phyloP scores from a whole-genome alignment of 2,329 filamentous ascomycete genomes.

The Iodosphaeria phyllophila region DNA sequence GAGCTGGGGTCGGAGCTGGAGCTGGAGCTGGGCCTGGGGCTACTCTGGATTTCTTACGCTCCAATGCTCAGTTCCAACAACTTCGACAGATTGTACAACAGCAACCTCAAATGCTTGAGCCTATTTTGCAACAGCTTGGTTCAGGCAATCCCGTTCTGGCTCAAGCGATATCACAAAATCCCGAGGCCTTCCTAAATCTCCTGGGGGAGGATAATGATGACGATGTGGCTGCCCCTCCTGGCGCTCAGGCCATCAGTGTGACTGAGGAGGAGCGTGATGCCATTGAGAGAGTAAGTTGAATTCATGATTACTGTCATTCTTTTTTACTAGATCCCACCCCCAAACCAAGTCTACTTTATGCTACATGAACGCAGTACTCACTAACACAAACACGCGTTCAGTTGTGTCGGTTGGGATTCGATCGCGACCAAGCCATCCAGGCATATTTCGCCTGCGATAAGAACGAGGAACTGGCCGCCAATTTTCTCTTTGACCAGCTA shows the following conservation, averaged over 20 bases:
- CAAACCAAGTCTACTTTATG: no score
- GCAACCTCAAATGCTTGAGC: slow-evolving; percentile 95
- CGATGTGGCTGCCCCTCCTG: slow-evolving; percentile 69
- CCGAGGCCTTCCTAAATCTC: slow-evolving; percentile 80
- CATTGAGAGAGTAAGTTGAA: slow-evolving; percentile 64
- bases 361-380: no score
- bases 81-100: slow-evolving; percentile 93
- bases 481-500: slow-evolving; percentile 95
- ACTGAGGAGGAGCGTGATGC: slow-evolving; percentile 94
- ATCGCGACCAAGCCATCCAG: slow-evolving; percentile 84
- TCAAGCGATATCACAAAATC: slow-evolving; percentile 77
- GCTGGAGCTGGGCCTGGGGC: slow-evolving; percentile 36
- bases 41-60: slow-evolving; percentile 82
- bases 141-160: slow-evolving; percentile 90
- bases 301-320: neutral
- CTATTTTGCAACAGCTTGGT: slow-evolving; percentile 88
- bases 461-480: slow-evolving; percentile 95
- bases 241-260: slow-evolving; percentile 74
- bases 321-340: no score
- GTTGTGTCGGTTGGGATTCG: slow-evolving; percentile 86
- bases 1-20: slow-evolving; percentile 29
- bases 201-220: slow-evolving; percentile 77
- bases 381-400: slow-evolving; percentile 16
- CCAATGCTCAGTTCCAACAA: slow-evolving; percentile 96
- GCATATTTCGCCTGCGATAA: slow-evolving; percentile 99